A percentile compares a stretch with the other conserved stretches of the same genome.
Conservation (phyloP, 108 stramenopile genomes). For the Stephanodiscus triporus region DNA sequence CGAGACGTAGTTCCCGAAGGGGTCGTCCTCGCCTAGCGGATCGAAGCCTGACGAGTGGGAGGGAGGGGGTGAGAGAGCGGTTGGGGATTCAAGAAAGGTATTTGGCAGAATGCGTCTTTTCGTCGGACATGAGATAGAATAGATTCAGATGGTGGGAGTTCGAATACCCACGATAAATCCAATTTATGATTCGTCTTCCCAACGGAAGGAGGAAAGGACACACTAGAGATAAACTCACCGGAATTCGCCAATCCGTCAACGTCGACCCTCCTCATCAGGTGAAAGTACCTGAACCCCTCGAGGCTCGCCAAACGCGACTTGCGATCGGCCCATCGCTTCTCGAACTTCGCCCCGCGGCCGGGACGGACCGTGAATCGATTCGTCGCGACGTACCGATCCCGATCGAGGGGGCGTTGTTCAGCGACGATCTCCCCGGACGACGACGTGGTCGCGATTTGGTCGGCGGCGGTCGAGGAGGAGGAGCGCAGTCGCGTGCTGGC, state of each 20-base stretch:
- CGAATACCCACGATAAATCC: too few relatives aligned
- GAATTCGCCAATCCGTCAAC: constrained; percentile 51
- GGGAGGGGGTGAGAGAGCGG: background rate
- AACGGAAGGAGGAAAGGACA: background rate
- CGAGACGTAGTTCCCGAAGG: constrained; percentile 77
- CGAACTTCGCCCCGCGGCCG: constrained; percentile 77
- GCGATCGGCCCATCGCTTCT: constrained; percentile 89
- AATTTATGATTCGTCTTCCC: too few relatives aligned
- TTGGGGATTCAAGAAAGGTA: too few relatives aligned
- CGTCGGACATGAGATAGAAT: too few relatives aligned
- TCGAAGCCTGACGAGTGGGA: constrained; percentile 24
- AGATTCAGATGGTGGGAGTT: too few relatives aligned
- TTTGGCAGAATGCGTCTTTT: too few relatives aligned
- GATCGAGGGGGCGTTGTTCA: background rate
- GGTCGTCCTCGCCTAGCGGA: constrained; percentile 28
- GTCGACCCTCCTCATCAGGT: constrained; percentile 77
- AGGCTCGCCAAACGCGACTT: constrained; percentile 75
- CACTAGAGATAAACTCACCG: constrained; percentile 12
- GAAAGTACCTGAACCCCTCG: constrained; percentile 88
- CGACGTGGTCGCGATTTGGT: too few relatives aligned
- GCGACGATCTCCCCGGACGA: background rate
- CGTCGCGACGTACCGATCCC: too few relatives aligned
- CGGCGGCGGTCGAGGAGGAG: too few relatives aligned
- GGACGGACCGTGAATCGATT: constrained; percentile 72
- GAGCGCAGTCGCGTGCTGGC: too few relatives aligned